Evolutionary conservation across 1,284 basidiomycete genomes (phyloP), one percentile per base, ranked within the genome.

Genomic region (Sporisorium iseilematis-ciliati): DNA sequence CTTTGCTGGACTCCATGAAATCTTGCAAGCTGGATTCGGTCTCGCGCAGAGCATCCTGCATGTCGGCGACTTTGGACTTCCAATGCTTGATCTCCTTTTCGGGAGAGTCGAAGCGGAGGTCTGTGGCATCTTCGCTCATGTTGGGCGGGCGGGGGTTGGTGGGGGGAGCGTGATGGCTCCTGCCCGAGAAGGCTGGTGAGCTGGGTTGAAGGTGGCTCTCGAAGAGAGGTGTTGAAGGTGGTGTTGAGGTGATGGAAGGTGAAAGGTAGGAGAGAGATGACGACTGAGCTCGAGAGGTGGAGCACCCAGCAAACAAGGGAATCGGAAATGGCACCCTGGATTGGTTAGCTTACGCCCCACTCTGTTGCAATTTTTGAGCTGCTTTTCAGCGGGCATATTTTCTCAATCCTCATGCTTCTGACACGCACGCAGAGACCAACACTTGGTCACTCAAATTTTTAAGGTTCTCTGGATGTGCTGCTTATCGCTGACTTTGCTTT

Each of bases 1-100:
- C 82, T 59, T 83, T 83, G 70, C 70, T 75, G 45, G 62, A 65
- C 43, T 84, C 80, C 80, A 79, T 77, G 45, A 82, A 84, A 53
- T 84, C 83, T 42, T 79, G 72, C 12, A 84, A 67, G 20, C 69
- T 77, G 11, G 66, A 74, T 46, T 83, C 75, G 26, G 81, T 77
- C 41, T 82, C 80, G 11, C 69, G 73, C 14, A 83, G 76, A 10
- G 78, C 77, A 49, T 80, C 77, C 57, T 79, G 75, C 67, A 82
- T 74, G 48, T 81, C 73, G 41, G 71, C 59, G n/a, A 75, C 79
- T 54, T 80, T 79, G 38, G 61, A 77, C 45, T 80, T 79, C 78
- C 77, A 83, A 41, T 79, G 76, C 51, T 57, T 61, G 59, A 75
- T 69, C 75, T 84, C 82, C 29, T 80, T 69, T 43, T 75, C 75